Conservation (phyloP, 371 early-diverging fungal species). For the Smittium mucronatum region DNA sequence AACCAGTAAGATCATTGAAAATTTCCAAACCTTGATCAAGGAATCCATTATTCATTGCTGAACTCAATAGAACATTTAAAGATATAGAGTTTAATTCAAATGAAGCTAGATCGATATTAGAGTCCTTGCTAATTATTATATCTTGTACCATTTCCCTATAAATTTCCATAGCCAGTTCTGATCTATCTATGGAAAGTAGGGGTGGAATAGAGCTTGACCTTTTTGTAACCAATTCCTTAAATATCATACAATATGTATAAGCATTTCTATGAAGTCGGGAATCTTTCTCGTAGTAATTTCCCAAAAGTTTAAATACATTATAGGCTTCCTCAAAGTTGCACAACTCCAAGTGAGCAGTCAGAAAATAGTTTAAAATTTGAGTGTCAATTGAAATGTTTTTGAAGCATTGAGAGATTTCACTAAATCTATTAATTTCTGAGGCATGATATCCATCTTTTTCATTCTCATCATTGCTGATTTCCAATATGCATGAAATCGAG, state of each 20-base stretch:
- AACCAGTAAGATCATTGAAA: not conserved
- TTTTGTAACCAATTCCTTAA: not conserved
- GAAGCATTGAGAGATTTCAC: not conserved
- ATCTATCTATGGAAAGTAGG: not conserved
- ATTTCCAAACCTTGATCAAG: not conserved
- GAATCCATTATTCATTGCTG: not conserved
- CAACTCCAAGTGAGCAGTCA: conserved; percentile 3
- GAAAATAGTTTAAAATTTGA: not conserved
- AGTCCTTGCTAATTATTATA: not conserved
- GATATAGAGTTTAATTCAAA: conserved; percentile 2
- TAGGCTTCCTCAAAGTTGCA: not conserved
- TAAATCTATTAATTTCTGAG: not conserved
- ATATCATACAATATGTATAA: conserved; percentile 5
- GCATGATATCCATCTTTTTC: not conserved
- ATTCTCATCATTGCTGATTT: not conserved
- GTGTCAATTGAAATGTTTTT: not conserved
- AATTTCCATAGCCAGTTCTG: not conserved
- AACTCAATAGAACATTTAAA: not conserved
- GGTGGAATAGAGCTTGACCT: not conserved
- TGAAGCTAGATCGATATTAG: not conserved
- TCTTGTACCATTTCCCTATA: not conserved
- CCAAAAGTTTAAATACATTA: not conserved
- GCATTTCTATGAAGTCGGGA: not conserved
- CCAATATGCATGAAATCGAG: not conserved
- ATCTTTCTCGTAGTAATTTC: not conserved